phyloP scores from a whole-genome alignment of 345 rosid genomes.

The Punica granatum region DNA sequence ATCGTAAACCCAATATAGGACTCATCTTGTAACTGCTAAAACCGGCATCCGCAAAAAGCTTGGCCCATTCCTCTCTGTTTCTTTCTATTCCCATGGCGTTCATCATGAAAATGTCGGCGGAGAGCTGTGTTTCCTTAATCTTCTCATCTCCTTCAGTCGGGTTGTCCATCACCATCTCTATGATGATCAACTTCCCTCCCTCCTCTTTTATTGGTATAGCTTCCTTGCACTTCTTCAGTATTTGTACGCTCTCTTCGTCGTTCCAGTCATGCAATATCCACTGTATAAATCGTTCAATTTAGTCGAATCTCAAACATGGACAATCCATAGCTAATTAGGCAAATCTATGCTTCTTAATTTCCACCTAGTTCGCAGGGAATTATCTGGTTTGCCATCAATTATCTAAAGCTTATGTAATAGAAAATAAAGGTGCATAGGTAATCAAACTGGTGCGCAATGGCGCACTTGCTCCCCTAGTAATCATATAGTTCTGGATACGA shows the following conservation, averaged over 20 bases:
- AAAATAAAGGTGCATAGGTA: too few species aligned
- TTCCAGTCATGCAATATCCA: conserved; percentile 10
- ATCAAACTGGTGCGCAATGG: too few species aligned
- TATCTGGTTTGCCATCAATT: too few species aligned
- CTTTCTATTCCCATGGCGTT: conserved; percentile 24
- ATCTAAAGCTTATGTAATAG: too few species aligned
- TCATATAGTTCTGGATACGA: too few species aligned
- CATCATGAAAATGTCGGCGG: conserved; percentile 29
- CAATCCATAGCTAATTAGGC: too few species aligned
- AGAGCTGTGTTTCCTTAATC: conserved; percentile 8
- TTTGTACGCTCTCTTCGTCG: conserved; percentile 10
- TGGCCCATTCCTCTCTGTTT: conserved; percentile 32
- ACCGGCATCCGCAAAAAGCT: conserved; percentile 27
- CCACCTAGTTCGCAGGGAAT: too few species aligned
- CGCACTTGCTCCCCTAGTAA: too few species aligned
- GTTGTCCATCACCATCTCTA: conserved; percentile 4
- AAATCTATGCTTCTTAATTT: too few species aligned
- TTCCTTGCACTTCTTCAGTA: conserved; percentile 10
- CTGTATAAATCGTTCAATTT: background rate
- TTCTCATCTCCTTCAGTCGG: background rate
- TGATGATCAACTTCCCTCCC: conserved; percentile 11
- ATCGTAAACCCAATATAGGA: conserved; percentile 33
- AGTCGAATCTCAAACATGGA: background rate
- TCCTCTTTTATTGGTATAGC: background rate
- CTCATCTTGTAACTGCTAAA: conserved; percentile 28